Evolutionary conservation across 495 filamentous ascomycete species (phyloP).

Genomic region (Aspergillus haitiensis): DNA sequence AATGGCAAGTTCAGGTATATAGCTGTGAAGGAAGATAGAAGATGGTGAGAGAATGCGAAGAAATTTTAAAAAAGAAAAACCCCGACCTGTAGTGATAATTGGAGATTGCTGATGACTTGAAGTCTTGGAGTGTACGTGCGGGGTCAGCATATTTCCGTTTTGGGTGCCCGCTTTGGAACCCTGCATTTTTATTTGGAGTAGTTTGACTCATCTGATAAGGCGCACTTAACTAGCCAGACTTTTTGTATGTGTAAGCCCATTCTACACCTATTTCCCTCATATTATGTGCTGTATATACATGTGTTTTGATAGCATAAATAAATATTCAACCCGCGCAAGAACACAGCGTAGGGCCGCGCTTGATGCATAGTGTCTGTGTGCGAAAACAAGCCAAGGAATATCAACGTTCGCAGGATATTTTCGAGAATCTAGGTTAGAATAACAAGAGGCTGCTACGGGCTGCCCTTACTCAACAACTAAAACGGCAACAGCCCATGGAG

Average conservation of each 20-base stretch:
- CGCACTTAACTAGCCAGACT: not conserved
- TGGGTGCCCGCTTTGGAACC: not conserved
- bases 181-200: not conserved
- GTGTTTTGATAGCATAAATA: too few species aligned
- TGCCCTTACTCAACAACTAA: slow-evolving; percentile 24
- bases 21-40: not conserved
- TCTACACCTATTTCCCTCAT: not conserved
- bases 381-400: too few species aligned
- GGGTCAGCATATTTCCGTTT: not conserved
- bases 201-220: not conserved
- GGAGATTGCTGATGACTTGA: not conserved
- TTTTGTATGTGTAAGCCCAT: not conserved
- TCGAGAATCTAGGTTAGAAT: too few species aligned
- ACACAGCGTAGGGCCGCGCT: too few species aligned
- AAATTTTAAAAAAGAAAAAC: not conserved
- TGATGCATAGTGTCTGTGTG: too few species aligned
- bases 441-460: not conserved
- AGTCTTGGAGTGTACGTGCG: not conserved
- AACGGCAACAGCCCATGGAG: slow-evolving; percentile 34
- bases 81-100: not conserved
- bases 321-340: too few species aligned
- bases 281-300: too few species aligned
- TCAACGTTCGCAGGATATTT: too few species aligned
- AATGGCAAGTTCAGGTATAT: not conserved
- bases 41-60: not conserved